Percentiles rank a stretch among this genome's conserved stretches.
Evolutionary conservation across 176 grass and related monocot genomes (phyloP).

Genomic region (Oryza brachyantha): DNA sequence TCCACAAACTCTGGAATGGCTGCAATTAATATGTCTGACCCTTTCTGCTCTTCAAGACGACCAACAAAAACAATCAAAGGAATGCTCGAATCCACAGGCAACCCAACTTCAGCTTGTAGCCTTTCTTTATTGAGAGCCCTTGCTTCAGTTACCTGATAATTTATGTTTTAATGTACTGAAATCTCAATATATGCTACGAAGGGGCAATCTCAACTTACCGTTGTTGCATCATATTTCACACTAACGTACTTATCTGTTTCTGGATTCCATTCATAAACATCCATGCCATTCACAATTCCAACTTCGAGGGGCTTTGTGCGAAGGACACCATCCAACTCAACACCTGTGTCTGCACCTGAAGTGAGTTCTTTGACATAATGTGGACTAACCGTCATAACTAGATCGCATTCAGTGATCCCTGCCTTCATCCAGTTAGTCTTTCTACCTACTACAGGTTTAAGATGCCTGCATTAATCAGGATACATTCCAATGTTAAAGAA

Average conservation of each 20-base stretch:
- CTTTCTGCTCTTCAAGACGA: slow-evolving; percentile 94
- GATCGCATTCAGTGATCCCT: slow-evolving; percentile 70
- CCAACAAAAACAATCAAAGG: slow-evolving; percentile 80
- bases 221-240: slow-evolving; percentile 72
- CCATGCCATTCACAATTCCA: slow-evolving; percentile 95
- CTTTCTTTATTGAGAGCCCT: slow-evolving; percentile 86
- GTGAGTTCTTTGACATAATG: slow-evolving; percentile 89
- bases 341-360: slow-evolving; percentile 63
- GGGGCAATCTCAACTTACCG: slow-evolving; percentile 28
- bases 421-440: slow-evolving; percentile 96
- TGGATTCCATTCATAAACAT: slow-evolving; percentile 86
- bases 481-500: not conserved
- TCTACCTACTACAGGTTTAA: slow-evolving; percentile 63
- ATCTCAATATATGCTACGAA: not conserved
- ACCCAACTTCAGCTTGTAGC: slow-evolving; percentile 85
- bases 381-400: slow-evolving; percentile 79
- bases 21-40: slow-evolving; percentile 84
- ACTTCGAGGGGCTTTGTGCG: slow-evolving; percentile 41
- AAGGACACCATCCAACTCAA: slow-evolving; percentile 66
- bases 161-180: slow-evolving; percentile 26
- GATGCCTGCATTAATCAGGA: slow-evolving; percentile 45
- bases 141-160: slow-evolving; percentile 67
- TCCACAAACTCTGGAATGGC: slow-evolving; percentile 75
- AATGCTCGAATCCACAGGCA: slow-evolving; percentile 60
- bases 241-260: slow-evolving; percentile 66